Percentiles rank a stretch among this genome's conserved stretches.
Conservation (phyloP, 306 rosid genomes). For the Medicago truncatula region MtrunA17r5.0-ANR NC_053047.1:3763501-3764000, state of each 20-base stretch:
- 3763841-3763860: too few relatives aligned
- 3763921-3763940: too few relatives aligned
- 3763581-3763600: background rate
- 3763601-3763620: background rate
- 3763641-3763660: background rate
- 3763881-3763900: too few relatives aligned
- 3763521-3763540: background rate
- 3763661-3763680: background rate
- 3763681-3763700: constrained; percentile 7
- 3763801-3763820: background rate
- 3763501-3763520: background rate
- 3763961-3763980: too few relatives aligned
- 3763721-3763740: constrained; percentile 34
- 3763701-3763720: constrained; percentile 30
- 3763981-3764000: too few relatives aligned
- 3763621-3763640: constrained; percentile 2
- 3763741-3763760: constrained; percentile 40
- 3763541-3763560: background rate
- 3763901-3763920: too few relatives aligned
- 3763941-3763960: too few relatives aligned
- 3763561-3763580: background rate
- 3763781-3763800: background rate
- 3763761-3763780: constrained; percentile 45
- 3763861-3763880: too few relatives aligned
- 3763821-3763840: too few relatives aligned